Evolutionary conservation across 1,139 yeast species (phyloP).

Genomic region (Arxiozyma heterogenica): DNA sequence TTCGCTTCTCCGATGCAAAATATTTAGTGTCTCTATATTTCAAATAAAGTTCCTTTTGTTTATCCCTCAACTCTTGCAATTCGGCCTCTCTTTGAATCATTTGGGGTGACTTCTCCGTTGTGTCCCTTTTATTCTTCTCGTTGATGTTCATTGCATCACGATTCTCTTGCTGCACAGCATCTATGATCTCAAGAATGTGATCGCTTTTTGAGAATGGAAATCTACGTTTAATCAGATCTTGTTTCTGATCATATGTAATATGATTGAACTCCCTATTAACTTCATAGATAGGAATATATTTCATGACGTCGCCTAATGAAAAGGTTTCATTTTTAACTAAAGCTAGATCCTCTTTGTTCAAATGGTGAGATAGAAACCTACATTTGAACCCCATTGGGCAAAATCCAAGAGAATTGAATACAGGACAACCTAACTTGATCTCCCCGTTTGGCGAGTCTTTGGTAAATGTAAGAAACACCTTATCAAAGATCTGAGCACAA

Average conservation of each 20-base stretch:
- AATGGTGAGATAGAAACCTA: conserved; percentile 81
- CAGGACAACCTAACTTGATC: conserved; percentile 59
- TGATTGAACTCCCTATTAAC: conserved; percentile 58
- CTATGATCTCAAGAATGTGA: conserved; percentile 46
- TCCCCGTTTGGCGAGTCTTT: not conserved
- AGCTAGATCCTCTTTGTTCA: conserved; percentile 39
- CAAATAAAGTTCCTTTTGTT: conserved; percentile 33
- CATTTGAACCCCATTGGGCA: conserved; percentile 92
- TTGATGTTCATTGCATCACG: conserved; percentile 27
- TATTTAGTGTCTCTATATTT: conserved; percentile 70
- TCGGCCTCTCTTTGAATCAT: conserved; percentile 22
- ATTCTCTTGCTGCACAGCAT: conserved; percentile 38
- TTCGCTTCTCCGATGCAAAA: conserved; percentile 72
- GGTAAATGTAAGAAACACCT: not conserved
- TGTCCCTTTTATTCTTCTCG: conserved; percentile 10
- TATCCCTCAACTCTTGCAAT: conserved; percentile 31
- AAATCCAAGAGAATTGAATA: conserved; percentile 66
- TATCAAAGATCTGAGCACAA: not conserved
- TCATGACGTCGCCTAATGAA: conserved; percentile 16
- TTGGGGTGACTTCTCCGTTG: conserved; percentile 18
- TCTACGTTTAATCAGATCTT: conserved; percentile 52
- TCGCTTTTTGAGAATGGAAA: conserved; percentile 51
- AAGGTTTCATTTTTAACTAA: conserved; percentile 34
- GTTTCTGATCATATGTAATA: conserved; percentile 45
- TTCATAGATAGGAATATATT: conserved; percentile 28